Base-by-base conservation (phyloP, 345 rosid species). In the Citrus reticulata region DNA sequence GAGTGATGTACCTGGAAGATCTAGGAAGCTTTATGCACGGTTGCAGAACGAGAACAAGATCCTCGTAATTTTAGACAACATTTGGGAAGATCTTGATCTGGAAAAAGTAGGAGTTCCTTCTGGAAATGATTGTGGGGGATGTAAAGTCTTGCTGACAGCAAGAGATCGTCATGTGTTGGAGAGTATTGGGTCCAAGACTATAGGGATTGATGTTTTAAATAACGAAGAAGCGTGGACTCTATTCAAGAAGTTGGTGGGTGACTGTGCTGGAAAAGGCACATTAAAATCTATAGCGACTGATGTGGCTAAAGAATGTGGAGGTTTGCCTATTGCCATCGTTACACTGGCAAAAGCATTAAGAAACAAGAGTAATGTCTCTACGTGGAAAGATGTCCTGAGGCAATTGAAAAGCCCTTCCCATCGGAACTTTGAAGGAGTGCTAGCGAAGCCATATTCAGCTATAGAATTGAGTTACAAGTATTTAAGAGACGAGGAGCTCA, bases 361-460 rank as follows among this genome's bases (percentile, higher is more conserved):
- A 46, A 46, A 46, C 51, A 46, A 13, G 16, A 46, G 0, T 46
- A 46, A 17, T 1, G 17, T 46, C 51, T 46, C 68, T 9, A 65
- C 0, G 13, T 86, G 88, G 88, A 37, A 80, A 29, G 65, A 77
- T 51, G 83, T 80, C 2, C 24, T 79, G 51, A 51, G 3, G 58
- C 62, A 62, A 14, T 62, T 64, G 11, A 57, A 25, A 61, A 32
- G 25, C 27, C 70, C 66, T 35, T 49, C 37, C 13, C 71, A 2
- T 42, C 0, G 22, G 61, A 49, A 46, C 51, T 46, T 13, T 3
- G 1, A 46, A 46, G 51, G 51, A 11, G 17, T 11, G 51, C 51
- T 46, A 13, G 17, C 17, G 17, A 46, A 46, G 51, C 0, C 51
- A 11, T 46, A 46, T 54, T 8, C 8, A 57, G 34, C 30, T 9